Base-by-base conservation (phyloP, 129 eudicot genomes). In the Flaveria robusta region DNA sequence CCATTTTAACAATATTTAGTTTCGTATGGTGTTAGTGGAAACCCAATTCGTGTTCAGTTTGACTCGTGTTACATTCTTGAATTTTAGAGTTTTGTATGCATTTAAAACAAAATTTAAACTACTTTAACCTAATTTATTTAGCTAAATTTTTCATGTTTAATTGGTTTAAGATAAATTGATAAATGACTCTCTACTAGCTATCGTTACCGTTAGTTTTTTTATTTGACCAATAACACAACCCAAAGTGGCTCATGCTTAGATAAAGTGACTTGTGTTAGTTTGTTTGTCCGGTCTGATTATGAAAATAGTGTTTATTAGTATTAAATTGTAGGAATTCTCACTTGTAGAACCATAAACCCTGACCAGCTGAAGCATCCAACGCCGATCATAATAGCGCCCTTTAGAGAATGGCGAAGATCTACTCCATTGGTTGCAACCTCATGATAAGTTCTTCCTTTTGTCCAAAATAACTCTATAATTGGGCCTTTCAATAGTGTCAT, bases 401-500 rank as follows among this genome's bases (percentile, higher is more conserved):
- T 87, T 74, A 94, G 74, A 16, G 93, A 79, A 64, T 94, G 89
- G 50, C 82, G 84, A 19, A 88, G 91, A 83, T 64, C 84, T 52
- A 88, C 49, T 49, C 71, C 88, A 20, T 70, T 77, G 71, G 3
- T 66, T 66, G 50, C 50, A 0, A 66, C 71, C 49, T 37, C 71
- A 39, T 66, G 49, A 66, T 66, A 66, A 37, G 26, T 66, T 73
- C 80, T 71, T 76, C 72, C 87, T 58, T 76, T 84, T 29, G 90
- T 91, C 98, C 97, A 90, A 55, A 89, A 83, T 16, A 91, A 55
- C 62, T 87, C 83, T 5, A 94, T 5, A 22, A 86, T 68, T 0
- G 97, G 99, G 41, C 99, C 99, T 83, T 82, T 86, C 11, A 89
- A 83, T 18, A 91, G 83, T 14, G 97, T 94, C 99, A 94, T 94